phyloP scores from a whole-genome alignment of 2,329 filamentous ascomycete species.

The Rhynchosporium graminicola region DNA sequence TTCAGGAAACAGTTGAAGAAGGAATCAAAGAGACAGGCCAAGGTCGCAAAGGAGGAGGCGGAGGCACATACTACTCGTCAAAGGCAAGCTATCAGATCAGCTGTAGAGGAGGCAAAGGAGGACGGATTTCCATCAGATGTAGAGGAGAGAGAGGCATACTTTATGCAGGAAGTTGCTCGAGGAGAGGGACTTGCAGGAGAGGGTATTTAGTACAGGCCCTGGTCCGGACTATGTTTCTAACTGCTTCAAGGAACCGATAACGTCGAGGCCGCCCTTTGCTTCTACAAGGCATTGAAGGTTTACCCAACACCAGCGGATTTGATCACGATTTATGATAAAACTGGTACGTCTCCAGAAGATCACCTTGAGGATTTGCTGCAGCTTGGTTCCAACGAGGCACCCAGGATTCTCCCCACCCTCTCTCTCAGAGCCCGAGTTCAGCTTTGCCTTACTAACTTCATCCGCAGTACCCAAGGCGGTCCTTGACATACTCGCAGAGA shows the following conservation, averaged over 20 bases:
- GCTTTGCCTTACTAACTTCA: constrained; percentile 24
- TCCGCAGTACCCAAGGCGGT: constrained; percentile 62
- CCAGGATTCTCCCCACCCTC: not conserved
- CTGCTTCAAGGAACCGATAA: constrained; percentile 59
- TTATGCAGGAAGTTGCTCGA: constrained; percentile 90
- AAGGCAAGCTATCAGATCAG: constrained; percentile 71
- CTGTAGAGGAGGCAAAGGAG: constrained; percentile 79
- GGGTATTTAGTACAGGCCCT: constrained; percentile 55
- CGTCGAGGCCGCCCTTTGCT: constrained; percentile 86
- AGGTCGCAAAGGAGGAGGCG: constrained; percentile 71
- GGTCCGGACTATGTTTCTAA: constrained; percentile 19
- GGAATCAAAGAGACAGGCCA: constrained; percentile 72
- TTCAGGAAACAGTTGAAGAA: constrained; percentile 70
- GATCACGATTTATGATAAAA: constrained; percentile 98
- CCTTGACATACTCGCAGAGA: constrained; percentile 93
- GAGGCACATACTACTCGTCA: constrained; percentile 65
- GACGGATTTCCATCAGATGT: constrained; percentile 89
- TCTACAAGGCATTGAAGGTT: constrained; percentile 98
- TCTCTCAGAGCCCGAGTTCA: not conserved
- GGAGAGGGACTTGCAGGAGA: constrained; percentile 83
- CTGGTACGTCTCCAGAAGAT: constrained; percentile 52
- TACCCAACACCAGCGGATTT: constrained; percentile 92
- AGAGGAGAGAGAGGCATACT: constrained; percentile 93
- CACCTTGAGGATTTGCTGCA: not conserved
- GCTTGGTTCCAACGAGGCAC: not conserved